Evolutionary conservation across 2,329 filamentous ascomycete species (phyloP), one percentile per base, ranked within the genome.

Genomic region (Beauveria brongniartii): DNA sequence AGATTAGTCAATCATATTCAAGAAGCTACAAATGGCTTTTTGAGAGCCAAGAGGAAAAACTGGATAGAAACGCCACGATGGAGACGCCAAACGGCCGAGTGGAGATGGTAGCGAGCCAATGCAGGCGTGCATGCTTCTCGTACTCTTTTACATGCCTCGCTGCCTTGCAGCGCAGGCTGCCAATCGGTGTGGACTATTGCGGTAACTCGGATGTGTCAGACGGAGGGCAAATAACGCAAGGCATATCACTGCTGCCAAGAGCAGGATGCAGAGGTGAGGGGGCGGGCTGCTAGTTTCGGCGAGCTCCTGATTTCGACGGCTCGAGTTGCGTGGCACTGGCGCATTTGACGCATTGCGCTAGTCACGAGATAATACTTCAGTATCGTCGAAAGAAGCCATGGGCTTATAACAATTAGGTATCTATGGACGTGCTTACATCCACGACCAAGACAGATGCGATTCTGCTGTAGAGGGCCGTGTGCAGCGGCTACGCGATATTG

Each of bases 81-180:
- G 22, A 43, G 37, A 20, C 40, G 40, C 52, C 24, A 30, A 46
- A 55, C 53, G 41, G 41, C 26, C 34, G 26, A 37, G 54, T 56
- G 54, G 54, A 40, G 26, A 37, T 20, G 20, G 34, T 16, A 18
- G 37, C 22, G 30, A 43, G 20, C 30, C 55, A 37, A 51, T 58
- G 55, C 55, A 58, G 55, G 20, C 55, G 37, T 58, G 55, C 55
- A 58, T 58, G 55, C 22, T 50, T 10, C 55, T 58, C 55, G 55
- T 58, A 58, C 34, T 55, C 47, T n/a, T 28, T 20, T 58, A 22
- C 55, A 56, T 22, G 40, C 52, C 20, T 55, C 14, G 40, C 28
- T 50, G 22, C 46, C 46, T 43, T 58, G 55, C 55, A 28, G 46
- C 46, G 55, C 55, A 57, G 44, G 30, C 44, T 50, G 34, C 46